These are phyloP conservation scores for Candida lessepsii DNA, from an alignment of 805 yeast genomes.

Conservation along the genomic window DNA sequence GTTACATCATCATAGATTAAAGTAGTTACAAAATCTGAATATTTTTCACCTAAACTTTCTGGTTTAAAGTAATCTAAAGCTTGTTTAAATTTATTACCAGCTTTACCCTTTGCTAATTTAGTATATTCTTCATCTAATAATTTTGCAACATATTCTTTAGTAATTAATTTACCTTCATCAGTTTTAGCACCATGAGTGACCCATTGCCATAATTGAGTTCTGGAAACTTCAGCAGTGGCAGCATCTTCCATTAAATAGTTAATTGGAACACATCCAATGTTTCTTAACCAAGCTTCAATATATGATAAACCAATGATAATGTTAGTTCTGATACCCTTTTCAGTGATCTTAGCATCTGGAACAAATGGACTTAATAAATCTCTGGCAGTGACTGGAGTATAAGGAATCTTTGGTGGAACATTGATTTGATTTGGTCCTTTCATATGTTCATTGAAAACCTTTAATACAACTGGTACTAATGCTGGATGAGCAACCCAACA, in stretches of 20 bases:
- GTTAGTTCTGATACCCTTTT: slow-evolving; percentile 68
- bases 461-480: slow-evolving; percentile 67
- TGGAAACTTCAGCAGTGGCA: slow-evolving; percentile 84
- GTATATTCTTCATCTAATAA: slow-evolving; percentile 63
- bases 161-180: slow-evolving; percentile 57
- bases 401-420: slow-evolving; percentile 46
- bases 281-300: slow-evolving; percentile 85
- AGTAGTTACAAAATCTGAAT: slow-evolving; percentile 76
- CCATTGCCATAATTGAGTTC: slow-evolving; percentile 84
- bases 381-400: slow-evolving; percentile 55
- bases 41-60: slow-evolving; percentile 68
- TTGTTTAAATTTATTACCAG: slow-evolving; percentile 63
- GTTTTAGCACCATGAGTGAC: slow-evolving; percentile 65
- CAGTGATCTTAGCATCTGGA: slow-evolving; percentile 62
- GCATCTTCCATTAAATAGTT: slow-evolving; percentile 88
- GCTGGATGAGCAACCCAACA: slow-evolving; percentile 92
- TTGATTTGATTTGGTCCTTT: slow-evolving; percentile 80
- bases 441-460: slow-evolving; percentile 73
- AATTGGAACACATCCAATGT: slow-evolving; percentile 82
- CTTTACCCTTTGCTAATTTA: slow-evolving; percentile 48
- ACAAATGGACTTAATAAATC: slow-evolving; percentile 66
- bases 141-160: slow-evolving; percentile 56
- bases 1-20: slow-evolving; percentile 72
- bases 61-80: slow-evolving; percentile 73
- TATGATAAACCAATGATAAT: slow-evolving; percentile 74